Evolutionary conservation across 2,329 filamentous ascomycete genomes (phyloP).

Genomic region (Nigrospora oryzae): DNA sequence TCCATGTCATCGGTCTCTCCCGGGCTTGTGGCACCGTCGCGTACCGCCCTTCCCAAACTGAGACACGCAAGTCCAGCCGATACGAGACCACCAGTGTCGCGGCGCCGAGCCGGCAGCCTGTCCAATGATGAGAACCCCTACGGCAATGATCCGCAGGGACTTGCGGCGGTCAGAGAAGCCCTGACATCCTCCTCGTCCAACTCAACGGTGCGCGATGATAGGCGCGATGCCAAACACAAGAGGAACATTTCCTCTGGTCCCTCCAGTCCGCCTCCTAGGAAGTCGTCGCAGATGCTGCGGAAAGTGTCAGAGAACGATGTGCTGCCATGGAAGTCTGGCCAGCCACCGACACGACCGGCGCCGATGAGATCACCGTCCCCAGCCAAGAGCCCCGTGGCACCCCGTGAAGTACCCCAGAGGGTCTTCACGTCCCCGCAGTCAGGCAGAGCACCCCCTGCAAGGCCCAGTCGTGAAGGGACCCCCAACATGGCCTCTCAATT

Average conservation of each 20-base stretch:
- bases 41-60: constrained; percentile 34
- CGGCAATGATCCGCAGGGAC: constrained; percentile 42
- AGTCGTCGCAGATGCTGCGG: constrained; percentile 49
- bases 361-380: constrained; percentile 21
- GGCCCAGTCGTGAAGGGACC: constrained; percentile 63
- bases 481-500: constrained; percentile 51
- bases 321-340: constrained; percentile 28
- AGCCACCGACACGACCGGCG: constrained; percentile 16
- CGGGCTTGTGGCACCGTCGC: constrained; percentile 42
- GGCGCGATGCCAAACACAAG: constrained; percentile 26
- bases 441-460: constrained; percentile 37
- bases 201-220: constrained; percentile 53
- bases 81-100: constrained; percentile 51
- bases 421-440: constrained; percentile 19
- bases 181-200: constrained; percentile 65
- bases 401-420: constrained; percentile 16
- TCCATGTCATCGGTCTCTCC: constrained; percentile 72
- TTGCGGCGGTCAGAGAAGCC: constrained; percentile 61
- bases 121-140: constrained; percentile 39
- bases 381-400: constrained; percentile 18
- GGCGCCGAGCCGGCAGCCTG: constrained; percentile 47
- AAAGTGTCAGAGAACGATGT: constrained; percentile 26
- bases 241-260: constrained; percentile 36
- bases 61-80: constrained; percentile 47
- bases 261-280: constrained; percentile 56